These are phyloP conservation scores for Dendrobium chrysotoxum DNA, from an alignment of 106 monocot species.

Conservation along the genomic window DNA sequence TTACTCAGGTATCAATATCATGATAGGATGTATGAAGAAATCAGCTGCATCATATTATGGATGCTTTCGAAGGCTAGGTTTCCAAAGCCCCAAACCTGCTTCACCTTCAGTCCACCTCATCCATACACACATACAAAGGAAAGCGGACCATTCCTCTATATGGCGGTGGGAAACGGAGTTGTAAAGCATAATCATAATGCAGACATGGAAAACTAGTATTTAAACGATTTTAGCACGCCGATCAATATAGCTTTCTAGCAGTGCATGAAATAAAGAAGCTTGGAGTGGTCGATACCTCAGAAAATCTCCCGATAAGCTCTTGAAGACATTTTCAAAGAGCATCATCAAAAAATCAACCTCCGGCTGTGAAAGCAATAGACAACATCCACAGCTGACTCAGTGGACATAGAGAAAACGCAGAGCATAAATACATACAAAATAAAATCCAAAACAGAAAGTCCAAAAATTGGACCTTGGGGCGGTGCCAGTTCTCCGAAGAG, in stretches of 20 bases:
- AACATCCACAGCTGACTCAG: not conserved
- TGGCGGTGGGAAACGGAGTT: not conserved
- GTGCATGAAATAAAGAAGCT: not conserved
- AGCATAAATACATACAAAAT: not conserved
- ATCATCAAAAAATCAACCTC: constrained; percentile 70
- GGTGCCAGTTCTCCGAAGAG: constrained; percentile 72
- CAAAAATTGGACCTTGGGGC: constrained; percentile 39
- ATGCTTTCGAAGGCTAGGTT: not conserved
- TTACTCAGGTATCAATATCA: not conserved
- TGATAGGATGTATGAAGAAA: not conserved
- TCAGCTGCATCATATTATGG: not conserved
- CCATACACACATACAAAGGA: not conserved
- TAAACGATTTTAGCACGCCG: not conserved
- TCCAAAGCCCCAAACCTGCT: not conserved
- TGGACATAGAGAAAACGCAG: not conserved
- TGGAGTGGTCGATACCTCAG: constrained; percentile 29
- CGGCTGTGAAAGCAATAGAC: constrained; percentile 17
- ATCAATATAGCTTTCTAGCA: not conserved
- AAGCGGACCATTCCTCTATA: not conserved
- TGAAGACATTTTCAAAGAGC: constrained; percentile 45
- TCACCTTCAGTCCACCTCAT: not conserved
- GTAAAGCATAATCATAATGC: not conserved
- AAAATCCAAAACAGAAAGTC: not conserved
- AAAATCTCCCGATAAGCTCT: constrained; percentile 35
- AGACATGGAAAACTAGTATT: not conserved